Percentiles rank a stretch among this genome's conserved stretches.
phyloP scores from a whole-genome alignment of 2,329 filamentous ascomycete genomes.

The Stagonosporopsis vannaccii region DNA sequence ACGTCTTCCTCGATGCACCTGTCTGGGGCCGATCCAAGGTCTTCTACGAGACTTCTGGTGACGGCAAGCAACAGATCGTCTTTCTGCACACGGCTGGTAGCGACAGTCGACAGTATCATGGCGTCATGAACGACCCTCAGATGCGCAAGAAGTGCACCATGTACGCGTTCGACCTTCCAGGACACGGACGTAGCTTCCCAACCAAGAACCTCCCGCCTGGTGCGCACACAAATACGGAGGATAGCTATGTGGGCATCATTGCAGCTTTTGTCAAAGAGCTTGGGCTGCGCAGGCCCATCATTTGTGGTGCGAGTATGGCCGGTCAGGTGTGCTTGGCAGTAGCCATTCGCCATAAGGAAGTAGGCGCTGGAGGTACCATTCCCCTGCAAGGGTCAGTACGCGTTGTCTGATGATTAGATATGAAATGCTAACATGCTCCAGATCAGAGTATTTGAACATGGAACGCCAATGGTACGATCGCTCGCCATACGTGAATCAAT shows the following conservation, averaged over 20 bases:
- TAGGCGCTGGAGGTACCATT: slow-evolving; percentile 56
- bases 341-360: slow-evolving; percentile 56
- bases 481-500: slow-evolving; percentile 57
- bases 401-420: slow-evolving; percentile 17
- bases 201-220: slow-evolving; percentile 52
- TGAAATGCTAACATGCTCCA: slow-evolving; percentile 11
- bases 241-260: slow-evolving; percentile 57
- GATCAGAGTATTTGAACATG: slow-evolving; percentile 53
- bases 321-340: slow-evolving; percentile 59
- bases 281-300: slow-evolving; percentile 55
- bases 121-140: slow-evolving; percentile 58
- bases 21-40: slow-evolving; percentile 59
- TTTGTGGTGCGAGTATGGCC: slow-evolving; percentile 61
- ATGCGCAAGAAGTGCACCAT: slow-evolving; percentile 59
- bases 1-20: slow-evolving; percentile 56
- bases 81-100: slow-evolving; percentile 58
- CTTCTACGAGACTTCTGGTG: slow-evolving; percentile 59
- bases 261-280: slow-evolving; percentile 55
- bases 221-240: slow-evolving; percentile 58
- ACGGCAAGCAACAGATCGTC: slow-evolving; percentile 56
- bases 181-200: slow-evolving; percentile 59
- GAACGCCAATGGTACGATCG: slow-evolving; percentile 56
- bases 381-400: slow-evolving; percentile 53
- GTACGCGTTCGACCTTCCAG: slow-evolving; percentile 60
- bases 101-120: slow-evolving; percentile 60